Percentiles rank a stretch among this genome's conserved stretches.
Evolutionary conservation across 2,329 filamentous ascomycete genomes (phyloP).

Genomic region (Diaporthe destruens): DNA sequence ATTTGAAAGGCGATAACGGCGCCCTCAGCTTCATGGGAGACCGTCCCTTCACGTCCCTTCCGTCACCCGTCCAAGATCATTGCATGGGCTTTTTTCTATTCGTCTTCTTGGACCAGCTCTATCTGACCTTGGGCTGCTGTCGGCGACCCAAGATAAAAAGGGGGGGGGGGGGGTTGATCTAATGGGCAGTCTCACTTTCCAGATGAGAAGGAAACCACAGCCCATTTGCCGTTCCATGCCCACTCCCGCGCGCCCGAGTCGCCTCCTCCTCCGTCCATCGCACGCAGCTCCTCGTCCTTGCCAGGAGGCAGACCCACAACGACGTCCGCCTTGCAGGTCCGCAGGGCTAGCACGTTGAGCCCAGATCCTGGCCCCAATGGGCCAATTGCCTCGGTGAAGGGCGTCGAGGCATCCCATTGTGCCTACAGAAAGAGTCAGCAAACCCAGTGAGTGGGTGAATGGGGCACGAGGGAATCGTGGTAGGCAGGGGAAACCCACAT

Average conservation of each 20-base stretch:
- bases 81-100: background rate
- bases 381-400: slow-evolving; percentile 86
- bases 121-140: background rate
- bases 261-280: slow-evolving; percentile 76
- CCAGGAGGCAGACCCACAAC: slow-evolving; percentile 89
- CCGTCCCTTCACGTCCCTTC: too few species aligned
- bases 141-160: background rate
- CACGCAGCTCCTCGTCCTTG: slow-evolving; percentile 83
- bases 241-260: slow-evolving; percentile 81
- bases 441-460: background rate
- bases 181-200: slow-evolving; percentile 33
- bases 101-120: background rate
- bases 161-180: background rate
- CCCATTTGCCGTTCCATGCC: slow-evolving; percentile 98
- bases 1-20: background rate
- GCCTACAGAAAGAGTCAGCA: slow-evolving; percentile 59
- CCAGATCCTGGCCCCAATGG: slow-evolving; percentile 86
- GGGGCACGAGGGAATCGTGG: background rate
- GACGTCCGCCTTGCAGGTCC: slow-evolving; percentile 97
- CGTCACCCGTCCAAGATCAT: background rate
- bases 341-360: slow-evolving; percentile 85
- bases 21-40: background rate
- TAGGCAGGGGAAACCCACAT: slow-evolving; percentile 71
- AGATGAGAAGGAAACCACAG: slow-evolving; percentile 84
- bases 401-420: slow-evolving; percentile 87